These are phyloP conservation scores for Tolypocladium cylindrosporum DNA, from an alignment of 2,329 filamentous ascomycete genomes.

Conservation along the genomic window DNA sequence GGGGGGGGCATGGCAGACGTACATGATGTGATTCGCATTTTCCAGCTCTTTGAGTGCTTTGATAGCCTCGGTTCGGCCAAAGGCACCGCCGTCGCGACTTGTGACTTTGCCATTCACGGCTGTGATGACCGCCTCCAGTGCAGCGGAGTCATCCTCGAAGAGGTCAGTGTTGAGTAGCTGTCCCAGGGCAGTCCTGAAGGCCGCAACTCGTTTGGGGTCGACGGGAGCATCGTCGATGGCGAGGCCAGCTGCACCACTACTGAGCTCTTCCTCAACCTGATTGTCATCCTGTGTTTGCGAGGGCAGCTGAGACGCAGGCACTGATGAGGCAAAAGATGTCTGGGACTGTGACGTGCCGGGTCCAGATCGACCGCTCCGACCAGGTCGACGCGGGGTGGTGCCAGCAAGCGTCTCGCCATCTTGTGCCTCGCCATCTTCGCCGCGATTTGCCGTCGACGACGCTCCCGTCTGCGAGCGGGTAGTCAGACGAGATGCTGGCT, in stretches of 20 bases:
- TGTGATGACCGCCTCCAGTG: constrained; percentile 62
- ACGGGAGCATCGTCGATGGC: constrained; percentile 40
- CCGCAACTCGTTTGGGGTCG: constrained; percentile 50
- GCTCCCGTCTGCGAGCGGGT: constrained; percentile 6
- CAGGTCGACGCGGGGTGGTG: constrained; percentile 31
- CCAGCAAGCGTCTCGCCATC: constrained; percentile 16
- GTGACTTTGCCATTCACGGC: constrained; percentile 69
- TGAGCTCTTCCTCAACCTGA: constrained; percentile 35
- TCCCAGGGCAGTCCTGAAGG: constrained; percentile 75
- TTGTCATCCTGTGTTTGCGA: constrained; percentile 31
- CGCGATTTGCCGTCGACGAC: not conserved
- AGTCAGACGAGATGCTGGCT: constrained; percentile 20
- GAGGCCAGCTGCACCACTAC: constrained; percentile 29
- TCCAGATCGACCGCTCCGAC: constrained; percentile 24
- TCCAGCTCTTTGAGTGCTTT: constrained; percentile 73
- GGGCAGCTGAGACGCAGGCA: constrained; percentile 61
- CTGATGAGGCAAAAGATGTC: constrained; percentile 68
- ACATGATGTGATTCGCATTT: constrained; percentile 86
- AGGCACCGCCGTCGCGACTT: constrained; percentile 42
- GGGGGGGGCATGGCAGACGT: constrained; percentile 31
- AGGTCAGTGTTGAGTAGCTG: constrained; percentile 71
- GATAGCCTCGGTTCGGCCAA: constrained; percentile 62
- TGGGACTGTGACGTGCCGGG: constrained; percentile 31
- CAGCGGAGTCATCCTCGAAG: constrained; percentile 80
- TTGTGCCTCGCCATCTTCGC: constrained; percentile 28